A percentile compares a stretch with the other conserved stretches of the same genome.
These are phyloP conservation scores for Magnusiomyces sp. DNA, from an alignment of 1,139 yeast species.

Conservation along the genomic window DNA sequence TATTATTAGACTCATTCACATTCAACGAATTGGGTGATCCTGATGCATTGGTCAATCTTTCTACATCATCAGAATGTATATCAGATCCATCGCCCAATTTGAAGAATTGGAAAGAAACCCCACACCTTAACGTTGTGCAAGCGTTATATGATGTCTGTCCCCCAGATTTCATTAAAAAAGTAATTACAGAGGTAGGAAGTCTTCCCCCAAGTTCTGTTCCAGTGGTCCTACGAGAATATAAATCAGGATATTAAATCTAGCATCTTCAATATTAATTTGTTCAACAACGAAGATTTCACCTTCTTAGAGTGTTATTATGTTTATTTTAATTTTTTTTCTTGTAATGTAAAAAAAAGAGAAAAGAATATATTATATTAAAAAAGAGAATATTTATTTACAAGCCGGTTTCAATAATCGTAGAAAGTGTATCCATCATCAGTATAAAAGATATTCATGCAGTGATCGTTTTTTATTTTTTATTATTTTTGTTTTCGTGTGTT, in stretches of 20 bases:
- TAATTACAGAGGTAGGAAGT: conserved; percentile 92
- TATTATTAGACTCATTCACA: conserved; percentile 91
- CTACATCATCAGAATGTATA: conserved; percentile 32
- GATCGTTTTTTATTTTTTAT: too few species aligned
- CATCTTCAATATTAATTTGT: too few species aligned
- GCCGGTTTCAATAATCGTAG: too few species aligned
- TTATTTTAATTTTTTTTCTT: not conserved
- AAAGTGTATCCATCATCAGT: too few species aligned
- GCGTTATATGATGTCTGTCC: conserved; percentile 93
- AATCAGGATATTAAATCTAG: conserved; percentile 27
- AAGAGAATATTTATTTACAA: not conserved
- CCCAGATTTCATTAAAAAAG: conserved; percentile 86
- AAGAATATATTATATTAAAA: not conserved
- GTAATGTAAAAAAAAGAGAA: not conserved
- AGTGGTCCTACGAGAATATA: conserved; percentile 87
- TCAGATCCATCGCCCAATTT: conserved; percentile 36
- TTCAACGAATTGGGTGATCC: conserved; percentile 86
- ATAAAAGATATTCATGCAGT: too few species aligned
- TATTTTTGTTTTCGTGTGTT: too few species aligned
- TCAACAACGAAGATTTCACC: not conserved
- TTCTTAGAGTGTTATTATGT: not conserved
- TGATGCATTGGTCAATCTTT: conserved; percentile 53
- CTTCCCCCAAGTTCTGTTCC: conserved; percentile 97
- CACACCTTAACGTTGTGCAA: conserved; percentile 65
- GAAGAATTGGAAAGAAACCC: conserved; percentile 55